phyloP scores from a whole-genome alignment of 2,329 filamentous ascomycete species.

The Ceratocystis alfenasii region DNA sequence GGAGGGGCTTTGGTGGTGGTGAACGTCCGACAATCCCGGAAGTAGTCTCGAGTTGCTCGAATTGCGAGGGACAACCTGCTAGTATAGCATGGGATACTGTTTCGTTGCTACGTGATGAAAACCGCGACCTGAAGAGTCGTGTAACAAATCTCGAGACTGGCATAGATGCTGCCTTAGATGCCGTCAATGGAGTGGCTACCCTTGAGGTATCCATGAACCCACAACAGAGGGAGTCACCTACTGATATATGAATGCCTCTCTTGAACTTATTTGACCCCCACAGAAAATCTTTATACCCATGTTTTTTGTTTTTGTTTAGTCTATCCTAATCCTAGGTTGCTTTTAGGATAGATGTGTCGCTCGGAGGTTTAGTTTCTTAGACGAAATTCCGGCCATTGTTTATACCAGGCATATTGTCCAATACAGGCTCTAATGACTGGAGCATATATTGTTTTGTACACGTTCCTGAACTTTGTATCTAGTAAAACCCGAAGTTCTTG shows the following conservation, averaged over 20 bases:
- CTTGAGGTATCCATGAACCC: constrained; percentile 16
- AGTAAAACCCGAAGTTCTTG: background rate
- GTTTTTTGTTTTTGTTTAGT: constrained; percentile 5
- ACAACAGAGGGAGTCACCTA: background rate
- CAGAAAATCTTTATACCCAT: constrained; percentile 4
- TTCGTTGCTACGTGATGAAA: constrained; percentile 49
- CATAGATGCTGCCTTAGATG: constrained; percentile 49
- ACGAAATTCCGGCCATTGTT: background rate
- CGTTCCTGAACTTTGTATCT: background rate
- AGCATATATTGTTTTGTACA: background rate
- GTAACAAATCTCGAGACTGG: constrained; percentile 48
- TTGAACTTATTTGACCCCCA: background rate
- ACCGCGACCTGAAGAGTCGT: constrained; percentile 47
- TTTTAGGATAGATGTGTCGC: background rate
- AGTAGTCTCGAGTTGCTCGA: constrained; percentile 34
- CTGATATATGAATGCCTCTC: constrained; percentile 7
- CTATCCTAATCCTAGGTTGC: background rate
- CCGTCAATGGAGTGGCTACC: constrained; percentile 43
- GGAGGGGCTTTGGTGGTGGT: constrained; percentile 10
- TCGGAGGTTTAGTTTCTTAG: background rate
- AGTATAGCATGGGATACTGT: constrained; percentile 55
- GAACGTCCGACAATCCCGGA: constrained; percentile 11
- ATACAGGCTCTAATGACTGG: background rate
- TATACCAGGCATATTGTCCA: background rate
- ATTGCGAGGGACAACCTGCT: constrained; percentile 47